Conservation (phyloP, 441 rosid genomes). For the Erysimum pusillum region DNA sequence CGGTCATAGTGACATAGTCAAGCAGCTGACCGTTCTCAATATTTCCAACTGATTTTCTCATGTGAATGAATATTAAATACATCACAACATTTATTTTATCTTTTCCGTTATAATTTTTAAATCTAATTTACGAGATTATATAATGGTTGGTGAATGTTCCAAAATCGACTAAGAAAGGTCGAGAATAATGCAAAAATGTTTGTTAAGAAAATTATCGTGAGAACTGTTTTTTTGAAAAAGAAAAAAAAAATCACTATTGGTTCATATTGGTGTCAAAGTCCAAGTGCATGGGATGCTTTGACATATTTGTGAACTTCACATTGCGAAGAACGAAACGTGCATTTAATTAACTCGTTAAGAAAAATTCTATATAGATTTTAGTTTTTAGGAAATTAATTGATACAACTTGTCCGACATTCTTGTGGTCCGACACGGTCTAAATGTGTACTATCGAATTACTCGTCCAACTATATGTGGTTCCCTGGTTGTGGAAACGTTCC, state of each 20-base stretch:
- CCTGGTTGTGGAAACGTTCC: neutral
- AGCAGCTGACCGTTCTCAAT: constrained; percentile 9
- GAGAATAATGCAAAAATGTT: neutral
- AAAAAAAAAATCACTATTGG: neutral
- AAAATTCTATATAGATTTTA: neutral
- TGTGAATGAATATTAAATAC: neutral
- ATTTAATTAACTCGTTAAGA: neutral
- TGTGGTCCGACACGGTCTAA: neutral
- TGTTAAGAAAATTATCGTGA: neutral
- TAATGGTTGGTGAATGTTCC: neutral
- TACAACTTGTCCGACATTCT: constrained; percentile 6
- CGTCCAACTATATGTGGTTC: neutral
- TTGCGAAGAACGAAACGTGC: neutral
- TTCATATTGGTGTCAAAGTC: constrained; percentile 31
- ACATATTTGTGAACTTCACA: constrained; percentile 10
- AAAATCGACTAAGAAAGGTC: neutral
- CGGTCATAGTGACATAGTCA: neutral
- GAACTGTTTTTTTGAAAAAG: neutral
- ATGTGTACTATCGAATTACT: neutral
- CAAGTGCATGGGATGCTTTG: neutral
- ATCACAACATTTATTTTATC: neutral
- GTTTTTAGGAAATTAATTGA: neutral
- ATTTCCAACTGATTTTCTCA: neutral
- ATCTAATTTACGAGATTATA: neutral
- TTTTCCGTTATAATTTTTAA: neutral